These are phyloP conservation scores for Neofusicoccum parvum DNA, from an alignment of 2,329 filamentous ascomycete species.

Conservation along the genomic window DNA sequence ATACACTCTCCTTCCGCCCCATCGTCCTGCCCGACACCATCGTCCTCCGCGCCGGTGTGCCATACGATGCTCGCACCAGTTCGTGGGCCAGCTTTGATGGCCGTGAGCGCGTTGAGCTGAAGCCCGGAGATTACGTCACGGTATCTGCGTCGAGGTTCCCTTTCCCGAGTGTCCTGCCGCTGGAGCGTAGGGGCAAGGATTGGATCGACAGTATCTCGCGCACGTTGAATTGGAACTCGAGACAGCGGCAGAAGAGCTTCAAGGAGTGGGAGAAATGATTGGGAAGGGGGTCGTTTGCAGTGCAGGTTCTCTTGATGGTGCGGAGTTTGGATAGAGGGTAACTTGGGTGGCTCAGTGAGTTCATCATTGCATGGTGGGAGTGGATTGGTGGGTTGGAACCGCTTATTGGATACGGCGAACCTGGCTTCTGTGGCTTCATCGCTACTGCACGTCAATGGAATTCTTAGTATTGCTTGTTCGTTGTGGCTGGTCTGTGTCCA, in stretches of 20 bases:
- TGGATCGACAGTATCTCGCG: conserved; percentile 81
- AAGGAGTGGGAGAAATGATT: conserved; percentile 36
- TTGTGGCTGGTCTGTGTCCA: too few relatives aligned
- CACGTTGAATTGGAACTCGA: conserved; percentile 79
- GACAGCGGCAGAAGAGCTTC: conserved; percentile 72
- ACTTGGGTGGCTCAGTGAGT: too few relatives aligned
- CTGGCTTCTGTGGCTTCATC: too few relatives aligned
- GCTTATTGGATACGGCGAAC: neutral
- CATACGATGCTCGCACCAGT: conserved; percentile 84
- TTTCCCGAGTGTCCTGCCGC: conserved; percentile 74
- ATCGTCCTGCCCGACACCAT: conserved; percentile 97
- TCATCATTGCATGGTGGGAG: too few relatives aligned
- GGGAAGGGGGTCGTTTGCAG: too few relatives aligned
- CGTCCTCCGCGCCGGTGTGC: conserved; percentile 89
- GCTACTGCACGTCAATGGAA: too few relatives aligned
- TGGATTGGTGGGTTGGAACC: too few relatives aligned
- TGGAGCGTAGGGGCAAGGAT: conserved; percentile 71
- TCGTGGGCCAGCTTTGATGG: conserved; percentile 99
- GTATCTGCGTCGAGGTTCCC: conserved; percentile 80
- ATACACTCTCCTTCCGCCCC: conserved; percentile 93
- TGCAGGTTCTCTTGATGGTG: too few relatives aligned
- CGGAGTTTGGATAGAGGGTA: too few relatives aligned
- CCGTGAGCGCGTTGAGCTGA: conserved; percentile 75
- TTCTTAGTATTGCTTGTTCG: too few relatives aligned
- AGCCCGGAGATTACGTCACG: conserved; percentile 80